Evolutionary conservation across 2,329 filamentous ascomycete genomes (phyloP).

Genomic region (Westerdykella aurantiaca): DNA sequence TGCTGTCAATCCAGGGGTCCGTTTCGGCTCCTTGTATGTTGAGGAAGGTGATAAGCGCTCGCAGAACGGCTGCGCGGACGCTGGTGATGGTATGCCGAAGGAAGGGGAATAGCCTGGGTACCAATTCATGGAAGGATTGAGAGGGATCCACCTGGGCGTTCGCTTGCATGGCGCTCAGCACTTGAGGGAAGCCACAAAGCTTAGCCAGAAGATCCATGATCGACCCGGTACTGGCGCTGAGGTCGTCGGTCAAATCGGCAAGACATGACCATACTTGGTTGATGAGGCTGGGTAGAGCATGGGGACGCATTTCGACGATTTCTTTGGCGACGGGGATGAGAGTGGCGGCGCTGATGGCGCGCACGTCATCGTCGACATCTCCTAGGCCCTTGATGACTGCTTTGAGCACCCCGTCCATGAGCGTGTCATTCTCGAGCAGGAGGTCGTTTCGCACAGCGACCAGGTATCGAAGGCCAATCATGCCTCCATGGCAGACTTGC

Average conservation of each 20-base stretch:
- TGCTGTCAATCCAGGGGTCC: slow-evolving; percentile 87
- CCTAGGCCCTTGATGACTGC: slow-evolving; percentile 93
- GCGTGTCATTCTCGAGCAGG: slow-evolving; percentile 70
- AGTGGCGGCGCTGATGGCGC: slow-evolving; percentile 95
- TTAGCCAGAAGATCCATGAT: slow-evolving; percentile 98
- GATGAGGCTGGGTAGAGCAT: slow-evolving; percentile 73
- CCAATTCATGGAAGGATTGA: slow-evolving; percentile 84
- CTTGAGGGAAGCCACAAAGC: slow-evolving; percentile 88
- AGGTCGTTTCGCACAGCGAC: slow-evolving; percentile 93
- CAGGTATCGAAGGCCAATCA: slow-evolving; percentile 92
- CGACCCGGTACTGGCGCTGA: slow-evolving; percentile 93
- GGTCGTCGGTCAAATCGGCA: slow-evolving; percentile 91
- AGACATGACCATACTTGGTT: slow-evolving; percentile 97
- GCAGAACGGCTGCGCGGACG: slow-evolving; percentile 85
- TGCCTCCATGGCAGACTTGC: slow-evolving; percentile 95
- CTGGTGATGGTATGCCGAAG: slow-evolving; percentile 94
- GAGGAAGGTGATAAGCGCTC: slow-evolving; percentile 88
- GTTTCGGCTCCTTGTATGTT: slow-evolving; percentile 73
- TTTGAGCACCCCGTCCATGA: slow-evolving; percentile 88
- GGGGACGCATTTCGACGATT: slow-evolving; percentile 78
- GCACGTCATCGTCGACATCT: slow-evolving; percentile 89
- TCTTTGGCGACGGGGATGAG: slow-evolving; percentile 93
- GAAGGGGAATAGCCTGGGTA: slow-evolving; percentile 93
- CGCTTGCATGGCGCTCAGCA: slow-evolving; percentile 86
- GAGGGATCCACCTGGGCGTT: slow-evolving; percentile 79